These are phyloP conservation scores for Detonula confervacea DNA, from an alignment of 352 stramenopile genomes.

Conservation along the genomic window DNA sequence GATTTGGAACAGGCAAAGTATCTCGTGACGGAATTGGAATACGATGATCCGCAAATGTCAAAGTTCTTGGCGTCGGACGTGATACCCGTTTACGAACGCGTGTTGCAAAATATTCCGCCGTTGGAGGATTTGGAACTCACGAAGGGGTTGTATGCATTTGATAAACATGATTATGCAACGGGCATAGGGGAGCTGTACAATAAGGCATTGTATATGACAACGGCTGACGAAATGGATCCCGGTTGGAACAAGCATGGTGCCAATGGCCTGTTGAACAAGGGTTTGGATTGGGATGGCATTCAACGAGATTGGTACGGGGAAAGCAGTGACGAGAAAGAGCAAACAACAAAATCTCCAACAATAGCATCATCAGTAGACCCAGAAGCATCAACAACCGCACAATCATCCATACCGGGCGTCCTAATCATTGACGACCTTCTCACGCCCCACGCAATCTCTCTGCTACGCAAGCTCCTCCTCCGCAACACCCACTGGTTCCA, in stretches of 20 bases:
- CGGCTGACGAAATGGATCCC: slow-evolving; percentile 38
- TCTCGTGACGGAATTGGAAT: slow-evolving; percentile 38
- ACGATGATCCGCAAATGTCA: slow-evolving; percentile 29
- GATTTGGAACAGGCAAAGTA: slow-evolving; percentile 69
- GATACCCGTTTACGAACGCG: slow-evolving; percentile 50
- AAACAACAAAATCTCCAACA: slow-evolving; percentile 16
- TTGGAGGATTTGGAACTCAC: slow-evolving; percentile 52
- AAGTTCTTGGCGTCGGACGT: slow-evolving; percentile 49
- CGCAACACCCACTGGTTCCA: slow-evolving; percentile 72
- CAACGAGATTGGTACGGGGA: slow-evolving; percentile 57
- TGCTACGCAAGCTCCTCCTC: slow-evolving; percentile 60
- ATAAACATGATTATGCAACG: slow-evolving; percentile 47
- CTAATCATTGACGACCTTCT: slow-evolving; percentile 76
- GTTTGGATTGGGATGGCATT: slow-evolving; percentile 45
- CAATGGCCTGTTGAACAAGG: slow-evolving; percentile 39
- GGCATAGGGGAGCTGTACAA: slow-evolving; percentile 70
- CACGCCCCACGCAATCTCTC: slow-evolving; percentile 37
- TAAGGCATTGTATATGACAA: slow-evolving; percentile 45
- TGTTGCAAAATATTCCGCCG: slow-evolving; percentile 59
- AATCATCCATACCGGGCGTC: slow-evolving; percentile 39
- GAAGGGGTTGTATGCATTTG: slow-evolving; percentile 68
- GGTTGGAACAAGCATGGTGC: slow-evolving; percentile 17
- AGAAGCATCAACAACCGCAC: not conserved
- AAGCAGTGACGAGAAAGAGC: not conserved
- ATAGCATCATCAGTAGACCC: slow-evolving; percentile 15